Percentiles rank a stretch among this genome's conserved stretches.
Conservation (phyloP, 805 yeast species). For the Pichia manshurica region DNA sequence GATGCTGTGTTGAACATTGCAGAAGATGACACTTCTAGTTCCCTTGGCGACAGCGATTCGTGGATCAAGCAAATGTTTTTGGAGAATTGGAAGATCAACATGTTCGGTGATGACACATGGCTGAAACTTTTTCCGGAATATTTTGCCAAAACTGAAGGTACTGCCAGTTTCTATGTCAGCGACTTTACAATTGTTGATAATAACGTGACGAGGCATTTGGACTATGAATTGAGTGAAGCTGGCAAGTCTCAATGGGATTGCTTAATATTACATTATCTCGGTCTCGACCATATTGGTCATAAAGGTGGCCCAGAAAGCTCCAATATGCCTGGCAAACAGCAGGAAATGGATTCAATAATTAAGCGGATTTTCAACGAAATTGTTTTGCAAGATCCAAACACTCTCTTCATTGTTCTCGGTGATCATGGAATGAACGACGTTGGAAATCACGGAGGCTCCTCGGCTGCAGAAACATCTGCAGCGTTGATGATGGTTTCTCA, state of each 20-base stretch:
- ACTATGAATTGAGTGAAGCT: constrained; percentile 42
- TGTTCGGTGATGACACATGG: constrained; percentile 99
- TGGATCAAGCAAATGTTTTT: constrained; percentile 69
- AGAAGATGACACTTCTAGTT: constrained; percentile 72
- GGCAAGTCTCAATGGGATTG: constrained; percentile 64
- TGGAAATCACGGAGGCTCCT: constrained; percentile 96
- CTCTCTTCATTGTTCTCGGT: constrained; percentile 74
- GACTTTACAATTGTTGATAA: constrained; percentile 92
- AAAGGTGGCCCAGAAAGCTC: constrained; percentile 85
- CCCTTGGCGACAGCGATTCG: constrained; percentile 70
- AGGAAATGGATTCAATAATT: constrained; percentile 77
- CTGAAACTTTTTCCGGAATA: constrained; percentile 72
- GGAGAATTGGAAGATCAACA: constrained; percentile 49
- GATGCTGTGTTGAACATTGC: constrained; percentile 94
- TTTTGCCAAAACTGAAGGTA: constrained; percentile 72
- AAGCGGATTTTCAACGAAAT: constrained; percentile 39
- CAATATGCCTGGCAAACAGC: constrained; percentile 76
- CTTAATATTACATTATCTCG: constrained; percentile 82
- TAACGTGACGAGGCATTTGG: constrained; percentile 86
- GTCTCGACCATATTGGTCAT: constrained; percentile 96
- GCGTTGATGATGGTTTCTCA: constrained; percentile 69
- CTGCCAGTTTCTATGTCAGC: constrained; percentile 88
- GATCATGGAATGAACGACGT: constrained; percentile 96
- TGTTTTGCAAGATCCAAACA: constrained; percentile 32
- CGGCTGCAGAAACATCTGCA: constrained; percentile 86